phyloP scores from a whole-genome alignment of 108 stramenopile genomes.

The Aurantiochytrium sp. region DNA sequence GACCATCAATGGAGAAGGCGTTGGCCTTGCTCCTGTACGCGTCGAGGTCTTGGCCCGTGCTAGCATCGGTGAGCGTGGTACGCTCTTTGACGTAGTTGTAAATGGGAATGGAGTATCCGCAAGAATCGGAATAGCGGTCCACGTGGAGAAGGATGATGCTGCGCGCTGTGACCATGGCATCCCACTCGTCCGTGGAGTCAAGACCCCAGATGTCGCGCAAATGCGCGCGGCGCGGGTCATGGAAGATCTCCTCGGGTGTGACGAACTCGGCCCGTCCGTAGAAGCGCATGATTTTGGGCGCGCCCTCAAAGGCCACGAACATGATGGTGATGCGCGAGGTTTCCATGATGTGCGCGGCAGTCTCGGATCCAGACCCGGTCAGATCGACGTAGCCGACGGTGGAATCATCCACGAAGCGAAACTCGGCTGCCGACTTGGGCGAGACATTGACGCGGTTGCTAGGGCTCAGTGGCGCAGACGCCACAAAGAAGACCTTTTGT shows the following conservation, averaged over 20 bases:
- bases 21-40: constrained; percentile 42
- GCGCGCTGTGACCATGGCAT: background rate
- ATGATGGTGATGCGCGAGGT: constrained; percentile 43
- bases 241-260: background rate
- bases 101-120: constrained; percentile 43
- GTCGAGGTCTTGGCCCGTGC: constrained; percentile 25
- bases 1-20: constrained; percentile 48
- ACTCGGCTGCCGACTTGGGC: constrained; percentile 36
- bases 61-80: constrained; percentile 29
- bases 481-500: constrained; percentile 51
- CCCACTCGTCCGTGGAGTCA: background rate
- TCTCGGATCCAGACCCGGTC: constrained; percentile 41
- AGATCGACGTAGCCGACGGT: constrained; percentile 38
- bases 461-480: constrained; percentile 32
- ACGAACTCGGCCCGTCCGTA: constrained; percentile 24
- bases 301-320: constrained; percentile 42
- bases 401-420: constrained; percentile 30
- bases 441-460: constrained; percentile 37
- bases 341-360: constrained; percentile 39
- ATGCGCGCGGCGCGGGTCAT: background rate
- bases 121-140: constrained; percentile 35
- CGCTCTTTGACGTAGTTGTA: constrained; percentile 41
- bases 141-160: constrained; percentile 32
- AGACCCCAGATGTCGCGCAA: background rate
- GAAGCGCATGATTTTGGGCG: constrained; percentile 39